Base-by-base conservation (phyloP, 2,329 filamentous ascomycete genomes). In the Stachybotrys chartarum region DNA sequence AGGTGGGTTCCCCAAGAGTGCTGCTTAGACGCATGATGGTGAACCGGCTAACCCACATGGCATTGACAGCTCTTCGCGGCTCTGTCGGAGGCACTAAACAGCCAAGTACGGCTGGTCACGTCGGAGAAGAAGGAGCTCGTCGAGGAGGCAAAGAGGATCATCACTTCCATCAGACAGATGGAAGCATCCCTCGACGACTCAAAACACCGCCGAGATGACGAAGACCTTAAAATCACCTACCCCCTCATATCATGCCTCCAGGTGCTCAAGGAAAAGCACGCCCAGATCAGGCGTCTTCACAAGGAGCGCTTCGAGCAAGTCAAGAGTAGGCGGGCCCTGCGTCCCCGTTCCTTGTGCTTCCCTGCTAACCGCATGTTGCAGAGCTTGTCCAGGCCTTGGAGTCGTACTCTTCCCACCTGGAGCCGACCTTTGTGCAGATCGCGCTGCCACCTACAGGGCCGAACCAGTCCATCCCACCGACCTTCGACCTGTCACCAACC, bases 321-420 rank as follows among this genome's bases (percentile, higher is more conserved):
- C 57, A 93, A 90, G 74, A 97, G 91, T 95, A 76, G 64, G 87
- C 57, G 5, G 17, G 8, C 14, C 35, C 3, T 10, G 14, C 35
- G 8, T 42, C 5, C 35, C 35, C 35, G 8, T 10, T 42, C 35
- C 8, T 14, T 6, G 10, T 42, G 35, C 30, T 24, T 52, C 12
- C 5, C 16, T 51, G 44, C 63, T 64, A 47, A 63, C 58, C 1
- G 24, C 24, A 6, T 14, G 6, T 50, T 45, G 45, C 63, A 95
- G 91, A 97, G 78, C 87, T 99, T 60, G 91, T 91, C 30, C 85
- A 95, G 72, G 93, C 93, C 5, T 86, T 99, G 52, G 88, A 96
- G 69, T 97, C 93, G 6, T 99, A 97, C 70, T 96, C 94, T 1
- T 96, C 90, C 10, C 94, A 97, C 69, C 88, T 99, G 50, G 94